Conservation (phyloP, 2,329 filamentous ascomycete genomes). For the Boeremia exigua region DNA sequence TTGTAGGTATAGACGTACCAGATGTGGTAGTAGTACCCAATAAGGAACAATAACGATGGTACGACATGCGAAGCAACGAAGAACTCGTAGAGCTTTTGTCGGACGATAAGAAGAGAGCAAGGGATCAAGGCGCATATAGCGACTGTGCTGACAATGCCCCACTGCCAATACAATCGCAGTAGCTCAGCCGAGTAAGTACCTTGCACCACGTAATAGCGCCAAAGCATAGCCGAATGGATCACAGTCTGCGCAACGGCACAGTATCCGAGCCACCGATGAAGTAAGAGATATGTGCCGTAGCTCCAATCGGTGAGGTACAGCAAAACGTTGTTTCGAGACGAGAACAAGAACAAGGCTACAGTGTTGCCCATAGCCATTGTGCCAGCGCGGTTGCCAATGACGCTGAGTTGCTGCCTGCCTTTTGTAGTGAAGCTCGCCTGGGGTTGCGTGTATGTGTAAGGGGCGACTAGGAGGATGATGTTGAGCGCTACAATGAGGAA, state of each 20-base stretch:
- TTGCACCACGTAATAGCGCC: neutral
- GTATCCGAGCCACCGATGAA: slow-evolving; percentile 40
- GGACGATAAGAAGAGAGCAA: slow-evolving; percentile 33
- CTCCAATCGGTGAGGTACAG: slow-evolving; percentile 47
- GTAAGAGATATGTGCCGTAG: slow-evolving; percentile 43
- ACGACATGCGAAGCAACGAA: slow-evolving; percentile 40
- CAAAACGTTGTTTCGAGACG: slow-evolving; percentile 44
- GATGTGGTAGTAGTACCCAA: slow-evolving; percentile 45
- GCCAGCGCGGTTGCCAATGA: neutral
- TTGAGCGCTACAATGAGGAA: neutral
- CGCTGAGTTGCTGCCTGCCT: neutral
- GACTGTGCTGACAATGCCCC: slow-evolving; percentile 46
- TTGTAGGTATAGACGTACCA: slow-evolving; percentile 41
- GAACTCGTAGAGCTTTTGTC: slow-evolving; percentile 10
- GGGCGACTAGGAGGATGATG: neutral
- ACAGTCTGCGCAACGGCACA: slow-evolving; percentile 22
- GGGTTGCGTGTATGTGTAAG: neutral
- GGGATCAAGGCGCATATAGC: slow-evolving; percentile 33
- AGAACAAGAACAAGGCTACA: neutral
- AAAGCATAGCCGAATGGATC: slow-evolving; percentile 17
- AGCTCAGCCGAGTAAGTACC: slow-evolving; percentile 20
- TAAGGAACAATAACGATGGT: slow-evolving; percentile 29
- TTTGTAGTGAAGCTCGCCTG: neutral
- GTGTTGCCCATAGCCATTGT: neutral
- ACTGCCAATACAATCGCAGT: slow-evolving; percentile 40